Evolutionary conservation across 805 yeast genomes (phyloP).

Genomic region (Ogataea siamensis): DNA sequence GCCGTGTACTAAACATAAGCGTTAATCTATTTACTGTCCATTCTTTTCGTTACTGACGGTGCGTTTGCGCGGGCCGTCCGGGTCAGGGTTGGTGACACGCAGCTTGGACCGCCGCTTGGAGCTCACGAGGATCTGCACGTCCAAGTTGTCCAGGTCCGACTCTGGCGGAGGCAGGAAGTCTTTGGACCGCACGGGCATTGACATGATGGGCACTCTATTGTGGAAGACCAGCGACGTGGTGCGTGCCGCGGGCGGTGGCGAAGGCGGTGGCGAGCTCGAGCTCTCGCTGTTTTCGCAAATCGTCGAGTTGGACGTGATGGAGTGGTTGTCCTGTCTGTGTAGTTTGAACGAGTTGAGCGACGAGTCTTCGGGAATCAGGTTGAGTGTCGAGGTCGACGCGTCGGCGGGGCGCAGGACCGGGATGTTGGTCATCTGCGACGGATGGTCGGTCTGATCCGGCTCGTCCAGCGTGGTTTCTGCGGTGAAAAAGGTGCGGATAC

Average conservation of each 20-base stretch:
- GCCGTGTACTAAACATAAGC: conserved; percentile 24
- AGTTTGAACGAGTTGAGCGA: conserved; percentile 18
- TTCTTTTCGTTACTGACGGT: conserved; percentile 31
- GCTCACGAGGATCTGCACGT: conserved; percentile 71
- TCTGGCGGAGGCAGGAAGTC: conserved; percentile 27
- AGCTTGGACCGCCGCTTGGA: conserved; percentile 60
- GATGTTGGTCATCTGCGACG: conserved; percentile 5
- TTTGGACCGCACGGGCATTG: conserved; percentile 22
- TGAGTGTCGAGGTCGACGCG: conserved; percentile 24
- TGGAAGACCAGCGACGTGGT: conserved; percentile 18
- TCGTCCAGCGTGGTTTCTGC: conserved; percentile 25
- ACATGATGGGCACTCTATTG: conserved; percentile 10
- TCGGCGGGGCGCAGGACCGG: conserved; percentile 10
- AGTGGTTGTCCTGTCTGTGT: conserved; percentile 12
- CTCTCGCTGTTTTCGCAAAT: conserved; percentile 2
- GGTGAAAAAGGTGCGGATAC: conserved; percentile 26
- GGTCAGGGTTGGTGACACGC: conserved; percentile 61
- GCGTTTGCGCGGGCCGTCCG: conserved; percentile 34
- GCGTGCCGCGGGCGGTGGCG: conserved; percentile 14
- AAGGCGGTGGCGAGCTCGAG: conserved; percentile 6
- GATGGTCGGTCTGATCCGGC: background rate
- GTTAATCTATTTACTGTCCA: conserved; percentile 5
- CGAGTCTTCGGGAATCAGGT: conserved; percentile 28
- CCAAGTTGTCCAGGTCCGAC: conserved; percentile 48
- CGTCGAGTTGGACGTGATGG: conserved; percentile 20